phyloP scores from a whole-genome alignment of 2,329 filamentous ascomycete species.

The Fusarium irregulare region DNA sequence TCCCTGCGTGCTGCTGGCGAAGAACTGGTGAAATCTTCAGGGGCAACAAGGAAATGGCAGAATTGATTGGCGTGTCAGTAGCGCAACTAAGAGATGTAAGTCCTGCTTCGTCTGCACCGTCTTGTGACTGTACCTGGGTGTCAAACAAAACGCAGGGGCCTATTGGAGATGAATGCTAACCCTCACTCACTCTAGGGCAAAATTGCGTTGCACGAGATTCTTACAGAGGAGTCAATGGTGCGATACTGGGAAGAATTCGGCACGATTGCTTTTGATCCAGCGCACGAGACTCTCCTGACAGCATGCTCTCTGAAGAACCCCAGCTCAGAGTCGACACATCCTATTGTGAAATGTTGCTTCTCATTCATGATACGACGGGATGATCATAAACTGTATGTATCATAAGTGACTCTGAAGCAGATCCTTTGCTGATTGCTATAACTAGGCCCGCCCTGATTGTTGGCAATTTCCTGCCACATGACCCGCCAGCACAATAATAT shows the following conservation, averaged over 20 bases:
- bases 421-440: constrained; percentile 48
- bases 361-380: constrained; percentile 97
- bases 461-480: constrained; percentile 94
- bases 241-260: constrained; percentile 99
- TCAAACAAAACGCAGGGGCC: constrained; percentile 2
- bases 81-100: constrained; percentile 90
- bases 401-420: not conserved
- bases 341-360: constrained; percentile 92
- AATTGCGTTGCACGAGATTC: constrained; percentile 92
- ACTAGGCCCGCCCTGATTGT: constrained; percentile 90
- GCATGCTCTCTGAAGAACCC: constrained; percentile 92
- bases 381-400: constrained; percentile 90
- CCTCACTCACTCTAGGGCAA: constrained; percentile 74
- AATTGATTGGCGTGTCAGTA: constrained; percentile 92
- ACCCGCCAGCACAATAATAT: constrained; percentile 58
- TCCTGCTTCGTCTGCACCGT: constrained; percentile 40
- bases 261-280: constrained; percentile 93
- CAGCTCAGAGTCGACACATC: constrained; percentile 72
- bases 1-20: constrained; percentile 97
- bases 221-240: constrained; percentile 93
- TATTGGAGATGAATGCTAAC: constrained; percentile 25
- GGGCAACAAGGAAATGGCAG: constrained; percentile 98
- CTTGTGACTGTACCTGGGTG: constrained; percentile 11
- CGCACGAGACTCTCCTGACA: constrained; percentile 94
- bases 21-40: constrained; percentile 97